Evolutionary conservation across 2,329 filamentous ascomycete species (phyloP).

Genomic region (Xylaria sp.): DNA sequence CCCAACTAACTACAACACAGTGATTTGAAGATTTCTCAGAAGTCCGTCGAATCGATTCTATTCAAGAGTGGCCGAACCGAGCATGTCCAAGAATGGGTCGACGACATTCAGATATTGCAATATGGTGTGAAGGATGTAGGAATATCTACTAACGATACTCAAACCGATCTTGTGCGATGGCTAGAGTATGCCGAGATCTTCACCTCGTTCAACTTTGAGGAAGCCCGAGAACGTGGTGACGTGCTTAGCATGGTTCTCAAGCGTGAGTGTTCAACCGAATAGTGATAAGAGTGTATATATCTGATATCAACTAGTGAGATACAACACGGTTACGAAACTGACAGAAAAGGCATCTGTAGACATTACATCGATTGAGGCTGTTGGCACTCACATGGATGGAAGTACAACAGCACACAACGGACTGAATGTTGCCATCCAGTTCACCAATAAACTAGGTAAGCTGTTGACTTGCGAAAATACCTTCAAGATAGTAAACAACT

Average conservation of each 20-base stretch:
- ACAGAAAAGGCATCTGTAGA: constrained; percentile 8
- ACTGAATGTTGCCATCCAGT: constrained; percentile 29
- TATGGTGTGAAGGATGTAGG: constrained; percentile 8
- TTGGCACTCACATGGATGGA: constrained; percentile 13
- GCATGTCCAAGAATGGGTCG: constrained; percentile 24
- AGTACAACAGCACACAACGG: neutral
- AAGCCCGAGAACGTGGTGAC: constrained; percentile 10
- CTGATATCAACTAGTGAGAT: constrained; percentile 8
- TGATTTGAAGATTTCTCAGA: constrained; percentile 25
- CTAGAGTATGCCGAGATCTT: constrained; percentile 29
- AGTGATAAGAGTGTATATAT: neutral
- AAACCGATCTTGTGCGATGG: neutral
- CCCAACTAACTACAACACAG: neutral
- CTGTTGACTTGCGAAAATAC: neutral
- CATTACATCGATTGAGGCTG: constrained; percentile 12
- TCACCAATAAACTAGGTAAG: constrained; percentile 26
- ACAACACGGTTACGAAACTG: constrained; percentile 3
- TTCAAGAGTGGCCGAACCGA: constrained; percentile 14
- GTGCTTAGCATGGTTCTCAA: constrained; percentile 20
- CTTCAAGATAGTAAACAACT: neutral
- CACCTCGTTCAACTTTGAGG: constrained; percentile 16
- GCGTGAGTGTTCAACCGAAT: constrained; percentile 8
- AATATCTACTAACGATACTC: neutral
- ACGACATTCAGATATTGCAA: constrained; percentile 26
- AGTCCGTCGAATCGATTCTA: constrained; percentile 22